Conservation (phyloP, 2,329 filamentous ascomycete genomes). For the Colletotrichum sp. region DNA sequence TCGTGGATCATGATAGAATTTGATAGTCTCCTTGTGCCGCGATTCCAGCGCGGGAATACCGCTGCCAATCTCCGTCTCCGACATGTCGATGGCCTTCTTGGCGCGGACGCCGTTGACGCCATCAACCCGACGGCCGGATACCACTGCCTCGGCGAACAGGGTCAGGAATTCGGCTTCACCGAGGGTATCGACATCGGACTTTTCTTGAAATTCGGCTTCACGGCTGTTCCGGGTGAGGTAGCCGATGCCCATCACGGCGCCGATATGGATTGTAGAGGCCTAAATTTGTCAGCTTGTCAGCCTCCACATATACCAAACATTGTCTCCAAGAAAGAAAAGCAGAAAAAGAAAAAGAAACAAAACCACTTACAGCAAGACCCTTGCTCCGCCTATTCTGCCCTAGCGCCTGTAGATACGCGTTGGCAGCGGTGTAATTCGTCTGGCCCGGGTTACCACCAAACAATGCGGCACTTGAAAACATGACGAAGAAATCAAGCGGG, state of each 20-base stretch:
- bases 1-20: neutral
- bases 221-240: slow-evolving; percentile 33
- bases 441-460: slow-evolving; percentile 40
- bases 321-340: neutral
- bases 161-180: slow-evolving; percentile 41
- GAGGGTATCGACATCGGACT: slow-evolving; percentile 12
- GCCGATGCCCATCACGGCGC: slow-evolving; percentile 43
- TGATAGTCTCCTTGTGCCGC: neutral
- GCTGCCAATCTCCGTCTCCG: neutral
- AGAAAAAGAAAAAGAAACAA: neutral
- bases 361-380: slow-evolving; percentile 34
- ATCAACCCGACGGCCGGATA: slow-evolving; percentile 31
- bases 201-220: slow-evolving; percentile 4
- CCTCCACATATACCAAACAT: neutral
- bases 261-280: slow-evolving; percentile 39
- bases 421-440: slow-evolving; percentile 49
- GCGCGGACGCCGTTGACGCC: neutral
- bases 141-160: slow-evolving; percentile 46
- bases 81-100: neutral
- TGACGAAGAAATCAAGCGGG: slow-evolving; percentile 40
- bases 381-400: slow-evolving; percentile 36
- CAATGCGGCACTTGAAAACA: slow-evolving; percentile 33
- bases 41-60: neutral
- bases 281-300: neutral
- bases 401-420: slow-evolving; percentile 44